Conservation (phyloP, 179 eudicot species). For the Monotropa hypopitys region DNA sequence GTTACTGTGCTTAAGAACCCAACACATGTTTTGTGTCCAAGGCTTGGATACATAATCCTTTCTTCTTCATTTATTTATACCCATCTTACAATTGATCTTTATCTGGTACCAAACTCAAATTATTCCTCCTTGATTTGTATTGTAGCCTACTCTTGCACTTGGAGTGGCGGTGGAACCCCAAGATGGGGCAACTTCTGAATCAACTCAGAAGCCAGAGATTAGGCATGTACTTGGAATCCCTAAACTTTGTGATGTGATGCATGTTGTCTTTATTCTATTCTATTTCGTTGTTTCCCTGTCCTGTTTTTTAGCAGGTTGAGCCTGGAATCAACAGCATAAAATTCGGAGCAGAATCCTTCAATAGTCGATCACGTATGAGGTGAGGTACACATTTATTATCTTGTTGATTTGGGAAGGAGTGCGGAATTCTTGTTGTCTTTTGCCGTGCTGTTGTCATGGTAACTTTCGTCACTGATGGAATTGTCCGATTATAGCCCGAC, state of each 20-base stretch:
- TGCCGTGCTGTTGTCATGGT: not conserved
- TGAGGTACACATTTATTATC: not conserved
- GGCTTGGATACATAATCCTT: constrained; percentile 15
- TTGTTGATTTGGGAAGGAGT: not conserved
- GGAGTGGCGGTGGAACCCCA: constrained; percentile 47
- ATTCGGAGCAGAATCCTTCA: not conserved
- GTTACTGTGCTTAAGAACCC: constrained; percentile 15
- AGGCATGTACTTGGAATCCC: constrained; percentile 47
- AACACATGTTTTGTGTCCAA: constrained; percentile 7
- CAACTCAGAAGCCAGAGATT: constrained; percentile 40
- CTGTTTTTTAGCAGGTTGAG: constrained; percentile 41
- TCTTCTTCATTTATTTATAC: not conserved
- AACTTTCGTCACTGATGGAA: too few relatives aligned
- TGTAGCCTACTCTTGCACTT: constrained; percentile 25
- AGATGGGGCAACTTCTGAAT: constrained; percentile 39
- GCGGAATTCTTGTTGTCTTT: not conserved
- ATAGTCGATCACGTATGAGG: not conserved
- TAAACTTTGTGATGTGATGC: constrained; percentile 7
- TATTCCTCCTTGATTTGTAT: not conserved
- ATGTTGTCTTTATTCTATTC: constrained; percentile 19
- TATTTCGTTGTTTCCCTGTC: constrained; percentile 25
- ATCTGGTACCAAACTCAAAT: not conserved
- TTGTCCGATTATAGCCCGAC: too few relatives aligned
- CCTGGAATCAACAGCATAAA: constrained; percentile 23
- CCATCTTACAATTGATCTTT: not conserved